Base-by-base conservation (phyloP, 2,329 filamentous ascomycete genomes). In the Penicillium fuscoglaucum region DNA sequence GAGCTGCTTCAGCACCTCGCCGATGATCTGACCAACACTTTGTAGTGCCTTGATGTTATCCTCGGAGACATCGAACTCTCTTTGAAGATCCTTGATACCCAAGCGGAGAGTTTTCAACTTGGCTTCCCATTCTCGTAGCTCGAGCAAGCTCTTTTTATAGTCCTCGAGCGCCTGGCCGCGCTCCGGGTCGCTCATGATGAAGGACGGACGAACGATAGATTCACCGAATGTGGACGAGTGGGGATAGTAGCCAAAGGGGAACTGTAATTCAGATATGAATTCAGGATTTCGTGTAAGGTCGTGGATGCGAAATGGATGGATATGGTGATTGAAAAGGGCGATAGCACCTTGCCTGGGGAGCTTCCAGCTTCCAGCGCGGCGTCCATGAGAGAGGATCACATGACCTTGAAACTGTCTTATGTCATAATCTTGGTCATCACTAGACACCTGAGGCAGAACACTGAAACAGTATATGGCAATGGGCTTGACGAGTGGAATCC, bases 11-110 rank as follows among this genome's bases (percentile, higher is more conserved):
- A 99, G 81, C 61, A 99, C 96, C 80, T 99, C 95, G 70, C 95
- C 95, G 77, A 99, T 98, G 78, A 99, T 99, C 81, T 99, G 95
- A 51, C 95, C 95, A 55, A 99, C 95, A 77, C 95, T 98, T 82
- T 99, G 95, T 72, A 99, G 82, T 66, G 95, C 95, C 83, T 99
- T 99, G 83, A 99, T 98, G 81, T 98, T 98, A 67, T 99, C 96
- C 76, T 99, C 95, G 54, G 95, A 98, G 67, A 93, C 87, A 76
- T 99, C 93, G 72, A 93, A 99, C 70, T 98, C 93, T 73, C 90
- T 92, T 75, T 96, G 91, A 55, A 98, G 80, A 60, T 90, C 91
- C 82, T 98, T 99, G 78, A 99, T 97, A 68, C 97, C 95, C 79
- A 96, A 82, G 63, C 95, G 90, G 70, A 99, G 82, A 53, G 89